Evolutionary conservation across 345 rosid species (phyloP).

Genomic region (Camelina hispida): DNA sequence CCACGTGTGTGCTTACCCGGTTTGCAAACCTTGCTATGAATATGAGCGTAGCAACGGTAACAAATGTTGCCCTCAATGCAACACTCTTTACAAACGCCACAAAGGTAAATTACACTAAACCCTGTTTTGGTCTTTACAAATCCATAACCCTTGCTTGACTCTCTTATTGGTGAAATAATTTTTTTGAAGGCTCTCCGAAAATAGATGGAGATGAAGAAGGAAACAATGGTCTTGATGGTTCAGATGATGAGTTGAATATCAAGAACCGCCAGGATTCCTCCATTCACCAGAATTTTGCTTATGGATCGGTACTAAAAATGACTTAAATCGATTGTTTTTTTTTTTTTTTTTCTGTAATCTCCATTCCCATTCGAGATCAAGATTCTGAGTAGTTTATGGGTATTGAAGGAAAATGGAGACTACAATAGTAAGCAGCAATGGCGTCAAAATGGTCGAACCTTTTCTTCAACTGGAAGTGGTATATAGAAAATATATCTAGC

Average conservation of each 20-base stretch:
- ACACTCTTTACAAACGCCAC: constrained; percentile 84
- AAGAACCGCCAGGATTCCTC: constrained; percentile 52
- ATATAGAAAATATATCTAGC: constrained; percentile 4
- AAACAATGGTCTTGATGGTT: constrained; percentile 58
- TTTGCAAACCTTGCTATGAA: constrained; percentile 88
- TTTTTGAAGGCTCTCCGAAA: constrained; percentile 63
- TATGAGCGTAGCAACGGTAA: constrained; percentile 91
- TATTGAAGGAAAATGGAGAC: constrained; percentile 75
- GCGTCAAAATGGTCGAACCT: constrained; percentile 59
- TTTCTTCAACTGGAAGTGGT: constrained; percentile 84
- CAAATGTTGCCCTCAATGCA: constrained; percentile 92
- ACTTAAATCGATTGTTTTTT: not conserved
- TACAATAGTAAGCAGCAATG: constrained; percentile 52
- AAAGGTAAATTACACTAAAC: constrained; percentile 52
- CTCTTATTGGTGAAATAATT: not conserved
- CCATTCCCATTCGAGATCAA: constrained; percentile 1
- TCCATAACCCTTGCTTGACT: not conserved
- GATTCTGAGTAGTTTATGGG: constrained; percentile 16
- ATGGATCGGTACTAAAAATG: constrained; percentile 38
- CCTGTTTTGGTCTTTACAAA: not conserved
- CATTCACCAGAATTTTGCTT: constrained; percentile 44
- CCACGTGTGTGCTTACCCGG: constrained; percentile 76
- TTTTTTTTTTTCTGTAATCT: not conserved
- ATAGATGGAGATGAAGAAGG: constrained; percentile 73
- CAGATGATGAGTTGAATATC: constrained; percentile 63